These are phyloP conservation scores for Phytophthora colocasiae DNA, from an alignment of 352 stramenopile species.

Conservation along the genomic window DNA sequence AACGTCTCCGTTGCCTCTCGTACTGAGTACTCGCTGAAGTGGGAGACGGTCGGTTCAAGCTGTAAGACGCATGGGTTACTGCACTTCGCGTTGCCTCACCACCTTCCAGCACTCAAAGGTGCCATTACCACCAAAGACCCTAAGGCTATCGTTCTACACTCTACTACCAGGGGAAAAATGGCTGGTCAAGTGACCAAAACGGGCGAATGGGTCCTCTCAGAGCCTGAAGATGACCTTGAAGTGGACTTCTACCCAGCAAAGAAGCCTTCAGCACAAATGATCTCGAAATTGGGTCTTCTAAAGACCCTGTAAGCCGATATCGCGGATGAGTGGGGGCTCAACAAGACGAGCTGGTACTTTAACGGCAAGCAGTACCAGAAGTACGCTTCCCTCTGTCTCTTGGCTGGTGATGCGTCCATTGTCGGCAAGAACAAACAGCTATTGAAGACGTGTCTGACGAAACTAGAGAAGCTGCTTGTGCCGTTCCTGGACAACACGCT, in stretches of 20 bases:
- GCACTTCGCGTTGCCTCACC: conserved; percentile 75
- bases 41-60: conserved; percentile 50
- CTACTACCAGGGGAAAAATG: conserved; percentile 62
- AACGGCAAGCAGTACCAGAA: conserved; percentile 81
- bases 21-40: conserved; percentile 68
- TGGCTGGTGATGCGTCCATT: conserved; percentile 53
- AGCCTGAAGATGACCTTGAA: conserved; percentile 51
- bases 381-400: conserved; percentile 76
- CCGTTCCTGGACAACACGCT: conserved; percentile 69
- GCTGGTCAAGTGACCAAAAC: conserved; percentile 41
- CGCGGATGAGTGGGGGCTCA: conserved; percentile 42
- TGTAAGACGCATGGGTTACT: conserved; percentile 54
- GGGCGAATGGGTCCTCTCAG: conserved; percentile 47
- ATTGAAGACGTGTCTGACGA: conserved; percentile 50
- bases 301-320: conserved; percentile 62
- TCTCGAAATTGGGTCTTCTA: conserved; percentile 38
- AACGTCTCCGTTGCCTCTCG: conserved; percentile 49
- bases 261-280: conserved; percentile 35
- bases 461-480: conserved; percentile 57
- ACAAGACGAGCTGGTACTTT: conserved; percentile 72
- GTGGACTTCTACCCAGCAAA: conserved; percentile 57
- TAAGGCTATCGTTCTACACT: conserved; percentile 49
- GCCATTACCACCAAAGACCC: conserved; percentile 19
- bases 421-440: conserved; percentile 59
- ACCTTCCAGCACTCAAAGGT: conserved; percentile 47